These are phyloP conservation scores for Nigrospora osmanthi DNA, from an alignment of 2,329 filamentous ascomycete genomes.

Conservation along the genomic window DNA sequence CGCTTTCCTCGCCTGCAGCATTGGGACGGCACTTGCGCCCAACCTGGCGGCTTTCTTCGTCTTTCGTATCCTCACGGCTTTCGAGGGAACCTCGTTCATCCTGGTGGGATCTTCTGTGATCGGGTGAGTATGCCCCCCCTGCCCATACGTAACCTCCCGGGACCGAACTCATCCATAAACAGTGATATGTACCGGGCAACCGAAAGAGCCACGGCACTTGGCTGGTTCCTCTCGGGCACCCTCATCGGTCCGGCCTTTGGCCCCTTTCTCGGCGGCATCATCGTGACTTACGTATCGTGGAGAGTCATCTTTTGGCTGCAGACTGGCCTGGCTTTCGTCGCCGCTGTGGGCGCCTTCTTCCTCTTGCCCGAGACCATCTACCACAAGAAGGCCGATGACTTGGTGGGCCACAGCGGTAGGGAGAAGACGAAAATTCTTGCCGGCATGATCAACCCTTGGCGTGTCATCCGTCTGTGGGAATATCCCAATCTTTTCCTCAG, in stretches of 20 bases:
- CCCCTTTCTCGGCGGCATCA: conserved; percentile 65
- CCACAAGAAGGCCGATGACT: conserved; percentile 51
- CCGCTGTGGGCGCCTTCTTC: conserved; percentile 52
- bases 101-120: conserved; percentile 65
- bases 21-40: conserved; percentile 65
- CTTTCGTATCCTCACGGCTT: conserved; percentile 66
- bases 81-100: conserved; percentile 68
- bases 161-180: conserved; percentile 2
- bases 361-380: conserved; percentile 69
- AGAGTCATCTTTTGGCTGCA: conserved; percentile 73
- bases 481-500: conserved; percentile 63
- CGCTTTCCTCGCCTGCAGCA: conserved; percentile 61
- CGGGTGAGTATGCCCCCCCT: conserved; percentile 36
- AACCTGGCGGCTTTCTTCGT: conserved; percentile 66
- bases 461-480: conserved; percentile 54
- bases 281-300: conserved; percentile 69
- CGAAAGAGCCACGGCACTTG: conserved; percentile 63
- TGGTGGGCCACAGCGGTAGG: conserved; percentile 42
- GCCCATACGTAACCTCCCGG: conserved; percentile 2
- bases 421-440: conserved; percentile 48
- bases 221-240: conserved; percentile 66
- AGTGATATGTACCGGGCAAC: conserved; percentile 57
- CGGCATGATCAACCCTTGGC: conserved; percentile 58
- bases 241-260: conserved; percentile 66
- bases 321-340: conserved; percentile 55